phyloP scores from a whole-genome alignment of 805 yeast species.

The Komagataella kurtzmanii region DNA sequence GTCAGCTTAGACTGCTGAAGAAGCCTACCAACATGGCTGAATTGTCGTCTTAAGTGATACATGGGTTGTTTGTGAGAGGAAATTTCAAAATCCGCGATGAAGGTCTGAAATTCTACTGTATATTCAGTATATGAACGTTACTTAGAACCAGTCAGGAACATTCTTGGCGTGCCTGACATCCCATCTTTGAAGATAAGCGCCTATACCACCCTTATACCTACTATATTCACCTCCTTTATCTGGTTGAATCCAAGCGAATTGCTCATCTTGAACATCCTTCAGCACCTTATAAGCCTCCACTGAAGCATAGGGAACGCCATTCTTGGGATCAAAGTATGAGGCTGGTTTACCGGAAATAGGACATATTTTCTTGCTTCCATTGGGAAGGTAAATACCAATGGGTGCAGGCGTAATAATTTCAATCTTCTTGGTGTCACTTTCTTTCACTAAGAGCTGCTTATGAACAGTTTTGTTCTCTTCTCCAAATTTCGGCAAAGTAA shows the following conservation, averaged over 20 bases:
- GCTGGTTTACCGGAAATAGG: constrained; percentile 70
- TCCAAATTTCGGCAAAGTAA: constrained; percentile 51
- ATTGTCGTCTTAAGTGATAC: background rate
- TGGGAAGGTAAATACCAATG: constrained; percentile 58
- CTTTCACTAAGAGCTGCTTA: constrained; percentile 27
- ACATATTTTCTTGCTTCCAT: constrained; percentile 55
- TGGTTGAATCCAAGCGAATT: constrained; percentile 36
- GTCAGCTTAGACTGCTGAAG: background rate
- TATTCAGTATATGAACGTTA: background rate
- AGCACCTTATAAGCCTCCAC: constrained; percentile 65
- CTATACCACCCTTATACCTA: constrained; percentile 18
- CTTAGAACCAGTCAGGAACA: constrained; percentile 73
- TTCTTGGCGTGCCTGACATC: constrained; percentile 57
- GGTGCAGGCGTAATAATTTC: constrained; percentile 60
- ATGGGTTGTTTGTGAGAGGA: background rate
- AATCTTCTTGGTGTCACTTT: constrained; percentile 31
- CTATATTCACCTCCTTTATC: constrained; percentile 29
- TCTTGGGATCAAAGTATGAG: constrained; percentile 74
- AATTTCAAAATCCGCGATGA: background rate
- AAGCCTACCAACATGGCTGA: background rate
- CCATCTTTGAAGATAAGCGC: constrained; percentile 26
- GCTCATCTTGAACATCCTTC: constrained; percentile 42
- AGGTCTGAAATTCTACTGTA: background rate
- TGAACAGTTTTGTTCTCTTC: constrained; percentile 28
- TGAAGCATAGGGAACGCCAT: constrained; percentile 77